Evolutionary conservation across 2,329 filamentous ascomycete genomes (phyloP), one percentile per base, ranked within the genome.

Genomic region (Talaromyces atroroseus): DNA sequence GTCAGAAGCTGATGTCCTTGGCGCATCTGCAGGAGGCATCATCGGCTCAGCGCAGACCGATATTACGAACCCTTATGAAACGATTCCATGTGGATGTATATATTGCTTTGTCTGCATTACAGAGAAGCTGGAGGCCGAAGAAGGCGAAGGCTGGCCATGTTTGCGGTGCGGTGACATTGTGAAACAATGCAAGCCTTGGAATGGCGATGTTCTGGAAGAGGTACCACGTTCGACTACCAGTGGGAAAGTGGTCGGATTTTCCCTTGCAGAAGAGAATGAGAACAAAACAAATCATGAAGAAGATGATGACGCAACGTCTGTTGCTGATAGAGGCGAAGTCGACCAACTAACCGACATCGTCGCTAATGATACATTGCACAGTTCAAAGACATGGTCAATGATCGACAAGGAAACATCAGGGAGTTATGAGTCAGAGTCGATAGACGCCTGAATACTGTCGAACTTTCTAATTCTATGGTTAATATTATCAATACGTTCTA

Each of bases 21-120:
- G 87, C 0, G 83, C 85, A 0, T 82, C 85, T 45, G 84, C 85
- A 4, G 85, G 86, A 59, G 91, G 92, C 14, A 87, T 96, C 11
- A 81, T 95, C 44, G 92, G 92, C 18, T 95, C 89, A 18, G 89
- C 90, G 6, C 88, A 91, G 62, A 96, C 92, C 0, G 94, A 97
- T 66, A 87, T 97, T 60, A 96, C 92, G 4, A 99, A 97, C 69
- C 92, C 94, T 0, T 99, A 99, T 70, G 90, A 96, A 74, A 84
- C 91, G 0, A 83, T 92, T 2, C 87, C 90, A 0, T 99, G 94
- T 66, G 88, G 88, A 0, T 96, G 92, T 71, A 80, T 96, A 58
- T 99, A 97, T 75, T 99, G 94, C 73, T 99, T 95, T 68, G 90
- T 95, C 18, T 99, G 94, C 67, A 74, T 97, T n/a, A 90, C 92